A percentile compares a stretch with the other conserved stretches of the same genome.
Conservation (phyloP, 805 yeast genomes). For the Suhomyces sp. region DNA sequence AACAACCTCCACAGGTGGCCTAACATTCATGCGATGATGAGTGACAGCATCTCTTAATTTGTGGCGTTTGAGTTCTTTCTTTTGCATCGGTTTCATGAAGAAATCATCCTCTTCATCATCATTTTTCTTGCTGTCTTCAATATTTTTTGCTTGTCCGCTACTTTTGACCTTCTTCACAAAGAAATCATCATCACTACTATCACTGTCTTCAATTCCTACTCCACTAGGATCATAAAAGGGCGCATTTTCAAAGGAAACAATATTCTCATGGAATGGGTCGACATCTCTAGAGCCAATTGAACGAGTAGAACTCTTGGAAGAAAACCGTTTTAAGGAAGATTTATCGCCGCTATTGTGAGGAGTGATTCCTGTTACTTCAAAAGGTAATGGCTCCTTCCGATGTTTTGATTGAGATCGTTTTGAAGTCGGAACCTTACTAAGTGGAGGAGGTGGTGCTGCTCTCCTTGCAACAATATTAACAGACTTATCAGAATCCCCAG, state of each 20-base stretch:
- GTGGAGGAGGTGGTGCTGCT: constrained; percentile 71
- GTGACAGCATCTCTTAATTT: neutral
- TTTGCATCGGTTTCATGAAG: constrained; percentile 13
- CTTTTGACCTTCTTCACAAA: constrained; percentile 17
- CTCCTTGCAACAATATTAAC: constrained; percentile 60
- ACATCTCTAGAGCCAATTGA: constrained; percentile 10
- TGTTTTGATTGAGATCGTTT: constrained; percentile 10
- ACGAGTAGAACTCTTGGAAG: constrained; percentile 3
- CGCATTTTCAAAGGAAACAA: constrained; percentile 70
- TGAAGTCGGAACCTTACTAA: constrained; percentile 14
- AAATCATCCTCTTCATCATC: constrained; percentile 16
- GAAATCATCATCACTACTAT: constrained; percentile 15
- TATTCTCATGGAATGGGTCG: constrained; percentile 69
- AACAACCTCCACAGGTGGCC: constrained; percentile 94
- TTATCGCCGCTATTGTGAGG: constrained; percentile 7
- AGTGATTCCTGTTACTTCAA: no score
- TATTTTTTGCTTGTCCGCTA: constrained; percentile 1
- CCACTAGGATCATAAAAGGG: constrained; percentile 36
- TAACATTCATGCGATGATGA: constrained; percentile 51
- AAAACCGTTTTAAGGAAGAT: constrained; percentile 3
- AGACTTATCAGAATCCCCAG: neutral
- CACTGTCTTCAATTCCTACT: constrained; percentile 22
- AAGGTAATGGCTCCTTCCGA: constrained; percentile 2
- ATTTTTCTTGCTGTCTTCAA: constrained; percentile 20
- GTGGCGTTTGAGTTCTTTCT: constrained; percentile 2